Percentiles rank a stretch among this genome's conserved stretches.
phyloP scores from a whole-genome alignment of 129 eudicot species.

The Cynara cardunculus region DNA sequence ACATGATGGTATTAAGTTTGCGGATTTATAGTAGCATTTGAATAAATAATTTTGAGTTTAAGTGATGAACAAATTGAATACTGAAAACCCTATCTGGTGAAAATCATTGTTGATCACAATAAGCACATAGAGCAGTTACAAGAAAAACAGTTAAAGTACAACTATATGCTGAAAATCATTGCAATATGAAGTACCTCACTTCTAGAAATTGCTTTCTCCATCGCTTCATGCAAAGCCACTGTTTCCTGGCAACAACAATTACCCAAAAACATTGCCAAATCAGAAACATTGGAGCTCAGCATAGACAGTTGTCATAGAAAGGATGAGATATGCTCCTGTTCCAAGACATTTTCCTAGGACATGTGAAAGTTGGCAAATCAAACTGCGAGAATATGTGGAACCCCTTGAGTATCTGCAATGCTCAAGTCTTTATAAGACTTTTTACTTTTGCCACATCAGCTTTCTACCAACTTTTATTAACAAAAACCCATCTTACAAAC shows the following conservation, averaged over 20 bases:
- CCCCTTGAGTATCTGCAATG: neutral
- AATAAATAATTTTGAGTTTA: no score
- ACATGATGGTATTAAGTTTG: no score
- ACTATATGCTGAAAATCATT: neutral
- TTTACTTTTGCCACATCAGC: neutral
- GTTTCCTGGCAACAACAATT: slow-evolving; percentile 41
- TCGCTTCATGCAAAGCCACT: slow-evolving; percentile 50
- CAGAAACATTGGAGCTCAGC: slow-evolving; percentile 45
- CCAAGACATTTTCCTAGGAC: slow-evolving; percentile 10
- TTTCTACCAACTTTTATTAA: neutral
- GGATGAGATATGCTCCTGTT: slow-evolving; percentile 20
- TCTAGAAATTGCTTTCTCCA: slow-evolving; percentile 63
- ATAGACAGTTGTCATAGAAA: slow-evolving; percentile 34
- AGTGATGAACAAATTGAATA: no score
- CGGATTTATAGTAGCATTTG: no score
- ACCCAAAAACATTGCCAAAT: slow-evolving; percentile 41
- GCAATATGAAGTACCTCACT: slow-evolving; percentile 45
- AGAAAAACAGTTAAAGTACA: neutral
- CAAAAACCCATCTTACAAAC: neutral
- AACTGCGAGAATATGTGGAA: neutral
- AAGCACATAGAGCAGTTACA: neutral
- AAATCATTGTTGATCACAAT: neutral
- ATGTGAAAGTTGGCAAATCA: neutral
- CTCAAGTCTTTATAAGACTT: neutral
- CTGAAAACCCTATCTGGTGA: no score